Evolutionary conservation across 2,329 filamentous ascomycete genomes (phyloP).

Genomic region (Cercospora sojina): DNA sequence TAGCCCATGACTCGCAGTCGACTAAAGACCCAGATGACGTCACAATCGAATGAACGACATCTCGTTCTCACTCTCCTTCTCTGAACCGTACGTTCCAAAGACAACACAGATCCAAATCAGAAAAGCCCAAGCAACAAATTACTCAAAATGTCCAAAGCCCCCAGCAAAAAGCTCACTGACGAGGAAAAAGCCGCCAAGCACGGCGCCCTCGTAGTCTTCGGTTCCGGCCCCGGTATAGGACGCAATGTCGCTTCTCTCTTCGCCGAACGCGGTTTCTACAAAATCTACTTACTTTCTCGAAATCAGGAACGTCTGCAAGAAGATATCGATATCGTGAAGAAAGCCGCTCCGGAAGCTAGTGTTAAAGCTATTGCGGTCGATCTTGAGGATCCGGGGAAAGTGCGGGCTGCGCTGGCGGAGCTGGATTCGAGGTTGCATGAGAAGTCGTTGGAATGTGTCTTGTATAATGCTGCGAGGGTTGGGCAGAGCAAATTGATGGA

Average conservation of each 20-base stretch:
- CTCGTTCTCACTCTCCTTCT: background rate
- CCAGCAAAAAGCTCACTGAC: slow-evolving; percentile 12
- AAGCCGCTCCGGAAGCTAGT: slow-evolving; percentile 19
- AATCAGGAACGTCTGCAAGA: slow-evolving; percentile 27
- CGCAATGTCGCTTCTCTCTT: slow-evolving; percentile 32
- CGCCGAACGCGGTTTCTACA: slow-evolving; percentile 30
- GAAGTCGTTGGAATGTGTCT: slow-evolving; percentile 45
- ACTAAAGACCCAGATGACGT: slow-evolving; percentile 1
- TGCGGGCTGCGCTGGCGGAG: slow-evolving; percentile 42
- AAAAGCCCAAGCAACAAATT: background rate
- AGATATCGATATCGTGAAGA: slow-evolving; percentile 28
- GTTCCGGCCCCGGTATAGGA: slow-evolving; percentile 36
- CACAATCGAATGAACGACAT: slow-evolving; percentile 4
- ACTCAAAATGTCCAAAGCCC: slow-evolving; percentile 11
- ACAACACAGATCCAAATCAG: background rate
- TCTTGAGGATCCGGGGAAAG: slow-evolving; percentile 41
- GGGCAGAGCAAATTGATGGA: slow-evolving; percentile 43
- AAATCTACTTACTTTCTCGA: slow-evolving; percentile 30
- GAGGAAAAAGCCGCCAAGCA: slow-evolving; percentile 20
- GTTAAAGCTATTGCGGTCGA: slow-evolving; percentile 47
- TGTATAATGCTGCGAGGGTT: slow-evolving; percentile 54
- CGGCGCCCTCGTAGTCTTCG: slow-evolving; percentile 32
- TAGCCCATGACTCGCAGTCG: slow-evolving; percentile 7
- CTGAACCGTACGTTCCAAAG: background rate
- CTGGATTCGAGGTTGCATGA: slow-evolving; percentile 42